A percentile compares a stretch with the other conserved stretches of the same genome.
phyloP scores from a whole-genome alignment of 1,284 basidiomycete species.

The Moesziomyces parantarcticus region DNA sequence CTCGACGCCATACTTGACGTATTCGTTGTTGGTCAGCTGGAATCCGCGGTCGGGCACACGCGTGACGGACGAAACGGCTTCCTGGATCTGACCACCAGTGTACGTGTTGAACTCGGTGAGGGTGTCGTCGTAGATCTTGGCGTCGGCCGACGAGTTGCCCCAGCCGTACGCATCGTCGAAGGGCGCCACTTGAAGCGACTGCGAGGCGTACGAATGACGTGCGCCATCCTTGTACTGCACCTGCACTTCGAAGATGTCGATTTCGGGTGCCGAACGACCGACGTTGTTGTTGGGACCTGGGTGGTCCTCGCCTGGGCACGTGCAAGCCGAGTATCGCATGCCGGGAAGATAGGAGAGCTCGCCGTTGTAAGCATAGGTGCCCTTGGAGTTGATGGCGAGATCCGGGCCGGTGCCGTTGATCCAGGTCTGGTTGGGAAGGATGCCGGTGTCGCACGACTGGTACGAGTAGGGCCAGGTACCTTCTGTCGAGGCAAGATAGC shows the following conservation, averaged over 20 bases:
- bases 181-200: slow-evolving; percentile 67
- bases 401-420: slow-evolving; percentile 53
- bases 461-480: slow-evolving; percentile 69
- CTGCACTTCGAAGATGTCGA: slow-evolving; percentile 69
- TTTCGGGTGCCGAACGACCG: slow-evolving; percentile 65
- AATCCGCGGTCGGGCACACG: slow-evolving; percentile 59
- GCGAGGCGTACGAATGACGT: slow-evolving; percentile 55
- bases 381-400: slow-evolving; percentile 35
- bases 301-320: slow-evolving; percentile 60
- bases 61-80: slow-evolving; percentile 64
- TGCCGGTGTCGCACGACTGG: slow-evolving; percentile 66
- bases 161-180: slow-evolving; percentile 63
- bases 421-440: slow-evolving; percentile 59
- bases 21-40: slow-evolving; percentile 34
- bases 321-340: slow-evolving; percentile 63
- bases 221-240: slow-evolving; percentile 70
- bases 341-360: slow-evolving; percentile 56
- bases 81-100: slow-evolving; percentile 63
- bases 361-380: slow-evolving; percentile 57
- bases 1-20: slow-evolving; percentile 63
- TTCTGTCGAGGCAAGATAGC: slow-evolving; percentile 65
- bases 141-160: slow-evolving; percentile 40
- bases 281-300: slow-evolving; percentile 62
- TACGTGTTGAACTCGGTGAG: slow-evolving; percentile 61
- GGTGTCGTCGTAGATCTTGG: slow-evolving; percentile 52